Evolutionary conservation across 1,284 basidiomycete genomes (phyloP).

Genomic region (Golubevia pallescens): DNA sequence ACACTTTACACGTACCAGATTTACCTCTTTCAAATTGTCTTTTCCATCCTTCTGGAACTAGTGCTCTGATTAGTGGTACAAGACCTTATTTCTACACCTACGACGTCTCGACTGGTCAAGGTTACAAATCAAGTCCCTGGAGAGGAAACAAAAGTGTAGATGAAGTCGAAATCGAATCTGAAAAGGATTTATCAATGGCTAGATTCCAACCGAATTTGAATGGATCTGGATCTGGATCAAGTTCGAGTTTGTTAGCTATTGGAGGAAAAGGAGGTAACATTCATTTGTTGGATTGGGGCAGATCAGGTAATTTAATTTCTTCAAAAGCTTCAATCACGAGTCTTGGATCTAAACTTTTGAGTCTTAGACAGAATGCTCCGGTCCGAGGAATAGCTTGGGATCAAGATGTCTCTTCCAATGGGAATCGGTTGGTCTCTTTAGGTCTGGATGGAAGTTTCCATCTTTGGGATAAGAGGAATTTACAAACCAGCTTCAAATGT

Average conservation of each 20-base stretch:
- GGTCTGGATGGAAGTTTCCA: slow-evolving; percentile 46
- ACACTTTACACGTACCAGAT: slow-evolving; percentile 57
- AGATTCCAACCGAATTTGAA: slow-evolving; percentile 36
- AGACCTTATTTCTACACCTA: slow-evolving; percentile 59
- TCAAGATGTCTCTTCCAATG: slow-evolving; percentile 25
- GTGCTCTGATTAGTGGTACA: slow-evolving; percentile 45
- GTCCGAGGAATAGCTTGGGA: slow-evolving; percentile 58
- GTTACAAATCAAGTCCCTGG: slow-evolving; percentile 53
- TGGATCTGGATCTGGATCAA: slow-evolving; percentile 18
- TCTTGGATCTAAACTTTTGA: slow-evolving; percentile 39
- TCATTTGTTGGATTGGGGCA: slow-evolving; percentile 57
- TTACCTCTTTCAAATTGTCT: slow-evolving; percentile 47
- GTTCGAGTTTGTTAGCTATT: slow-evolving; percentile 34
- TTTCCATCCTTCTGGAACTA: slow-evolving; percentile 50
- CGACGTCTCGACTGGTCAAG: slow-evolving; percentile 53
- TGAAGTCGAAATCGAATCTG: slow-evolving; percentile 32
- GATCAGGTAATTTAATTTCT: slow-evolving; percentile 23
- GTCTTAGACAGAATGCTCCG: slow-evolving; percentile 51
- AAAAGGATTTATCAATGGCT: slow-evolving; percentile 44
- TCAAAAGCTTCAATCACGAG: slow-evolving; percentile 13
- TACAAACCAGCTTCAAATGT: slow-evolving; percentile 2
- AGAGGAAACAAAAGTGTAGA: slow-evolving; percentile 27
- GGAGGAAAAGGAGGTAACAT: slow-evolving; percentile 49
- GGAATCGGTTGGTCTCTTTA: slow-evolving; percentile 51
- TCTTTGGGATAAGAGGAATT: slow-evolving; percentile 55